Evolutionary conservation across 2,329 filamentous ascomycete species (phyloP).

Genomic region (Pyrenophora graminea): DNA sequence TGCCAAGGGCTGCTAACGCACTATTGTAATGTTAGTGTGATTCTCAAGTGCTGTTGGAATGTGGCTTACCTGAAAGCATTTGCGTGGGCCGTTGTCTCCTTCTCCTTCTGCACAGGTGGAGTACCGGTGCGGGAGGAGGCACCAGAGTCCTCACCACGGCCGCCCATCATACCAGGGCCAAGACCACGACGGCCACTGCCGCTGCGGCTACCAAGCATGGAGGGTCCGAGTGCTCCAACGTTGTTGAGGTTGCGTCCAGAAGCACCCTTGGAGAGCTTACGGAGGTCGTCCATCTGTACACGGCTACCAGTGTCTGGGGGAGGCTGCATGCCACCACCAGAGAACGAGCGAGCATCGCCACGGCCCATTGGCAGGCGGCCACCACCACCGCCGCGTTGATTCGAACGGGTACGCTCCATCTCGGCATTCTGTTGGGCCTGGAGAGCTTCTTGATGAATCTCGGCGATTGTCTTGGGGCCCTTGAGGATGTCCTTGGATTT

Average conservation of each 20-base stretch:
- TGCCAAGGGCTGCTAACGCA: conserved; percentile 60
- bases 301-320: conserved; percentile 76
- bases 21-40: conserved; percentile 41
- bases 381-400: conserved; percentile 70
- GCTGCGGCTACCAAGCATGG: conserved; percentile 84
- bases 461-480: conserved; percentile 93
- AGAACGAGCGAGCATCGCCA: conserved; percentile 85
- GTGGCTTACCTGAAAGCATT: conserved; percentile 89
- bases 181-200: conserved; percentile 82
- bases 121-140: conserved; percentile 89
- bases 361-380: conserved; percentile 75
- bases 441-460: conserved; percentile 82
- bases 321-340: conserved; percentile 69
- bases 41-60: not conserved
- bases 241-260: conserved; percentile 62
- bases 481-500: conserved; percentile 86
- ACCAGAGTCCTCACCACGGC: conserved; percentile 82
- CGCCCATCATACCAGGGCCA: conserved; percentile 69
- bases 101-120: conserved; percentile 69
- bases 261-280: conserved; percentile 71
- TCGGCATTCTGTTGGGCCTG: conserved; percentile 83
- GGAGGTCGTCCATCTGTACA: conserved; percentile 88
- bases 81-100: conserved; percentile 68
- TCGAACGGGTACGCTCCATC: conserved; percentile 60
- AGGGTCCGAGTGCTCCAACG: conserved; percentile 70